These are phyloP conservation scores for Penicillium bialowiezense DNA, from an alignment of 495 filamentous ascomycete species.

Conservation along the genomic window DNA sequence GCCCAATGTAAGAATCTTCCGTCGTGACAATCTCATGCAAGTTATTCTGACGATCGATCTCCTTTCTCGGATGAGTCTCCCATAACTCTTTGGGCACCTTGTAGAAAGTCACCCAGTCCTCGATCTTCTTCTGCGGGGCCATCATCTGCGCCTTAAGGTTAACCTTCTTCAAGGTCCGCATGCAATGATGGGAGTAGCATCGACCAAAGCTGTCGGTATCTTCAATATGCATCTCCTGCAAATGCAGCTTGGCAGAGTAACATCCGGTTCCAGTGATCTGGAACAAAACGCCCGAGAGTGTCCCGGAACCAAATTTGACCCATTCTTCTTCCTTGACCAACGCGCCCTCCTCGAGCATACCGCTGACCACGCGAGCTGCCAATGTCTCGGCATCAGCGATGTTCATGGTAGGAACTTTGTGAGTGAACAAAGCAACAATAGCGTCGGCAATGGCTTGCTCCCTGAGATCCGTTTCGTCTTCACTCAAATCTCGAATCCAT, in stretches of 20 bases:
- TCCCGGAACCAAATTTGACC: slow-evolving; percentile 82
- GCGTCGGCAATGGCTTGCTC: slow-evolving; percentile 80
- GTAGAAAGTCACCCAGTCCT: slow-evolving; percentile 93
- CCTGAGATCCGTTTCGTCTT: slow-evolving; percentile 79
- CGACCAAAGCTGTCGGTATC: slow-evolving; percentile 62
- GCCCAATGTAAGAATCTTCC: slow-evolving; percentile 86
- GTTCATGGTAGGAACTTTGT: slow-evolving; percentile 98
- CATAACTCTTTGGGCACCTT: slow-evolving; percentile 74
- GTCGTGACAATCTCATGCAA: slow-evolving; percentile 94
- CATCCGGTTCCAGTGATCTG: slow-evolving; percentile 92
- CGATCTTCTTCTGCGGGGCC: slow-evolving; percentile 62
- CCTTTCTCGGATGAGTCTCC: slow-evolving; percentile 71
- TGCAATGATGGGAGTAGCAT: slow-evolving; percentile 94
- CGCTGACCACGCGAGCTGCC: slow-evolving; percentile 70
- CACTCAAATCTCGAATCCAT: slow-evolving; percentile 86
- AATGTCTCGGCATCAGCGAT: slow-evolving; percentile 92
- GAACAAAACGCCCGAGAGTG: slow-evolving; percentile 82
- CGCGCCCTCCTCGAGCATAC: slow-evolving; percentile 77
- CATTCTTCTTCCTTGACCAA: slow-evolving; percentile 92
- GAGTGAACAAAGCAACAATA: slow-evolving; percentile 85
- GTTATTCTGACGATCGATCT: slow-evolving; percentile 89
- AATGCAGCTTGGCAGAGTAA: slow-evolving; percentile 81
- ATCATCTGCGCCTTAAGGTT: slow-evolving; percentile 72
- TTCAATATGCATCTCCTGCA: slow-evolving; percentile 72
- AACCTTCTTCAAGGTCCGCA: slow-evolving; percentile 89